Evolutionary conservation across 768 basidiomycete species (phyloP), one percentile per base, ranked within the genome.

Genomic region (Suillus sp.): DNA sequence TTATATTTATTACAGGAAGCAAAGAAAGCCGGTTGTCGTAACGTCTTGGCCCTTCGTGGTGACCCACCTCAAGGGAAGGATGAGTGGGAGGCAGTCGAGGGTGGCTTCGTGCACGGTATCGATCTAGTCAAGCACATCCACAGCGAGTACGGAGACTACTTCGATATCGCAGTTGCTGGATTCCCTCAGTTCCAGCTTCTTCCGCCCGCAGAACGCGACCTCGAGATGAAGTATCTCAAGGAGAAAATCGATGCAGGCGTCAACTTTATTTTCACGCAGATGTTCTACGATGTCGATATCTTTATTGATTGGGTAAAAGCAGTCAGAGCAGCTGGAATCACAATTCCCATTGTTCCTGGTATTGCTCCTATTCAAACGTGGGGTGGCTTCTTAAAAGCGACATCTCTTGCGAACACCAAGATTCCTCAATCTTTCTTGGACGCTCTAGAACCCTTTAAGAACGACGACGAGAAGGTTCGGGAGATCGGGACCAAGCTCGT

Each of bases 191-290:
- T 89, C 64, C 86, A 90, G 68, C 75, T 82, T 20, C 83, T 94
- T 27, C 87, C 92, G 2, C 83, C 85, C 0, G 90, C 88, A 54
- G 89, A 95, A 69, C 84, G 84, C 47, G 86, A 83, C 34, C 84
- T 84, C 60, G 96, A 98, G 76, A 88, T 97, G 78, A 77, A 82
- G 63, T 96, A 84, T 75, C 82, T 97, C 66, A 96, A 96, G 78
- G 88, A 92, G 67, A 98, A 98, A 77, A 78, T 96, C 63, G 95
- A 96, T 66, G 91, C 88, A 11, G 95, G 96, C 43, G 92, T 89
- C 65, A 83, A 87, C 73, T 93, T 96, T 78, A 97, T 98, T 77
- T 97, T 98, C 81, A 97, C 96, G 0, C 96, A 98, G 76, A 95
- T 98, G 93, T 98, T 98, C 80, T 97, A 96, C 78, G 96, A 97